Evolutionary conservation across 1,284 basidiomycete genomes (phyloP), one percentile per base, ranked within the genome.

Genomic region (Cronartium quercuum): DNA sequence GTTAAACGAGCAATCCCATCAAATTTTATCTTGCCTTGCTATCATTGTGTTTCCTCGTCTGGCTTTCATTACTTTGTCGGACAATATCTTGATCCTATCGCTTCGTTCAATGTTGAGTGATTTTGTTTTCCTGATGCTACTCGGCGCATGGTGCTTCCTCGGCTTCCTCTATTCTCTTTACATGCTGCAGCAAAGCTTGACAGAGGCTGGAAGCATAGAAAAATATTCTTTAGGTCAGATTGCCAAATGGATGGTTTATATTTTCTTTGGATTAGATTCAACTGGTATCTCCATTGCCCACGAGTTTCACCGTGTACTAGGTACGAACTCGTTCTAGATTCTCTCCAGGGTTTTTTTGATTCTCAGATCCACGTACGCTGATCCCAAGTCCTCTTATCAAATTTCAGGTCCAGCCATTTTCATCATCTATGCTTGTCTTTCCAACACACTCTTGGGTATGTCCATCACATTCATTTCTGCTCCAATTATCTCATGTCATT

Each of bases 1-100:
- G 76, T 65, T 62, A 63, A 79, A 68, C 78, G 79, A 80, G 40
- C 78, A 81, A 40, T 79, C 80, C 18, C 82, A 82, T 51, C 81
- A 82, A 42, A 78, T 81, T 55, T 77, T 83, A 1, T 80, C 80
- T 6, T 77, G 80, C 38, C 80, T 80, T 1, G 82, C 82, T 0
- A 78, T 80, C 35, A 55, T 82, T 51, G 77, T 83, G 15, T 83
- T 81, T 68, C 82, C 82, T 0, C 63, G 81, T 29, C 78, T 83
- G 6, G 83, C 82, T n/a, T 82, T 80, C 68, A 78, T 80, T 6
- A 78, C 81, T 44, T 79, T 83, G 38, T 80, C 80, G 41, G 82
- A 83, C 77, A 83, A 83, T 73, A 78, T 83, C 6, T 78, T 83
- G 34, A 78, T 83, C 63, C 78, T 83, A 29, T 80, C 79, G n/a